These are phyloP conservation scores for Gracilariopsis chorda DNA, from an alignment of 23 red algal genomes.

Conservation along the genomic window DNA sequence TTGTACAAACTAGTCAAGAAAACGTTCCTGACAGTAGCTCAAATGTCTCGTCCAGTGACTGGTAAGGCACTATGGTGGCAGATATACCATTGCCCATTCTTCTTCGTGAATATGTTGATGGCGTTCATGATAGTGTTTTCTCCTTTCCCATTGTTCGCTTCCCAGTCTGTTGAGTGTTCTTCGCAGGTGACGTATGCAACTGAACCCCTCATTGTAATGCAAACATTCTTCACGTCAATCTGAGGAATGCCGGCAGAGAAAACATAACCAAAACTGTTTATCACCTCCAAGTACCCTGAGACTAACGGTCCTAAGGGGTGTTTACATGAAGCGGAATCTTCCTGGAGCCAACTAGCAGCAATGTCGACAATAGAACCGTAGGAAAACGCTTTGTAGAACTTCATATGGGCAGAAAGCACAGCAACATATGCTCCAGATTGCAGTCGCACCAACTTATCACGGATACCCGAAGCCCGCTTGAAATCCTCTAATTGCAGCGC, in stretches of 20 bases:
- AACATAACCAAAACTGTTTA: slow-evolving; percentile 37
- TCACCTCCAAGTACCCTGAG: not conserved
- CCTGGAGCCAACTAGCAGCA: slow-evolving; percentile 38
- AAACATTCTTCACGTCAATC: slow-evolving; percentile 35
- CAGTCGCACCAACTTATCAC: slow-evolving; percentile 21
- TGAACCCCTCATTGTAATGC: slow-evolving; percentile 22
- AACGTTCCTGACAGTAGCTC: too few relatives aligned
- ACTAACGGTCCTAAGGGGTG: slow-evolving; percentile 12
- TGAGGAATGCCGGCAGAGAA: slow-evolving; percentile 12
- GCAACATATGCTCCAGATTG: slow-evolving; percentile 46
- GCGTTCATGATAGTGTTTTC: not conserved
- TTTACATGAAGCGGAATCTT: not conserved
- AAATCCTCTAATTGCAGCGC: slow-evolving; percentile 10
- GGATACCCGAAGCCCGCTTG: slow-evolving; percentile 13
- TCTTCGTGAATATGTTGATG: slow-evolving; percentile 40
- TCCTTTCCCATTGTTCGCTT: not conserved
- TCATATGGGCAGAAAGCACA: slow-evolving; percentile 42
- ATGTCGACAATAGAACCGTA: slow-evolving; percentile 37
- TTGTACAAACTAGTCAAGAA: too few relatives aligned
- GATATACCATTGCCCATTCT: slow-evolving; percentile 46
- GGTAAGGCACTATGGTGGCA: slow-evolving; percentile 27
- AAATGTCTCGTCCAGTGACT: too few relatives aligned
- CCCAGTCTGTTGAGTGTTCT: slow-evolving; percentile 10
- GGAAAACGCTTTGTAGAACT: slow-evolving; percentile 48
- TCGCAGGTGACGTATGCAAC: slow-evolving; percentile 49